These are phyloP conservation scores for Macadamia integrifolia DNA, from an alignment of 164 flowering plant genomes.

Conservation along the genomic window DNA sequence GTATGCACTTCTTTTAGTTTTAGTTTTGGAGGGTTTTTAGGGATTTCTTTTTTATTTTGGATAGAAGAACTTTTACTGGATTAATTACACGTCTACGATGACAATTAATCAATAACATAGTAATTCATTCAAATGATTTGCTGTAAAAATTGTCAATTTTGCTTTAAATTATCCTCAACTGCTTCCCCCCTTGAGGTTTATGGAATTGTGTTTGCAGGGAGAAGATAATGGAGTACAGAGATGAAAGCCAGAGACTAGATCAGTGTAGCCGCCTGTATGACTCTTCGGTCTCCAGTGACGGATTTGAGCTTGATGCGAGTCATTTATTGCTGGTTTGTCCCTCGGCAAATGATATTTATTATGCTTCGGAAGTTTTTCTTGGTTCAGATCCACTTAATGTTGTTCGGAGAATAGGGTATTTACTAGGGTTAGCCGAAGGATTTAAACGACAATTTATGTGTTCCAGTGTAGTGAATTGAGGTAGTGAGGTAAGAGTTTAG, in stretches of 20 bases:
- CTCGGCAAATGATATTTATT: not conserved
- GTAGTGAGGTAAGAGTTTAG: no score
- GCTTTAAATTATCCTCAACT: not conserved
- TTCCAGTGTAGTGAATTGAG: no score
- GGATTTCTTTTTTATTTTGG: not conserved
- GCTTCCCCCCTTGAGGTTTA: not conserved
- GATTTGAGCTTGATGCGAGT: conserved; percentile 82
- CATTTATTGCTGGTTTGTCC: conserved; percentile 68
- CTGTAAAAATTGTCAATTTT: not conserved
- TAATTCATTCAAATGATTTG: not conserved
- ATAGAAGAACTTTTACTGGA: no score
- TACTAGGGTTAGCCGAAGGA: not conserved
- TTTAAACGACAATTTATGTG: no score
- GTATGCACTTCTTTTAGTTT: conserved; percentile 77
- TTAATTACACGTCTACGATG: no score
- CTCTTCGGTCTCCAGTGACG: conserved; percentile 75
- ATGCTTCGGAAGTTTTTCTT: not conserved
- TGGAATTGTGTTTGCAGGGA: conserved; percentile 41
- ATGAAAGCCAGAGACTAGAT: conserved; percentile 87
- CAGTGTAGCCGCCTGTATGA: conserved; percentile 93
- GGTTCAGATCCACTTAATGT: not conserved
- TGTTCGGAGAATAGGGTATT: not conserved
- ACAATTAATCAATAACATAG: not conserved
- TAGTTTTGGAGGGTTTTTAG: not conserved
- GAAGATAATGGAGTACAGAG: conserved; percentile 76